Evolutionary conservation across 306 rosid species (phyloP), one percentile per base, ranked within the genome.

Genomic region (Begonia fuchsioides): DNA sequence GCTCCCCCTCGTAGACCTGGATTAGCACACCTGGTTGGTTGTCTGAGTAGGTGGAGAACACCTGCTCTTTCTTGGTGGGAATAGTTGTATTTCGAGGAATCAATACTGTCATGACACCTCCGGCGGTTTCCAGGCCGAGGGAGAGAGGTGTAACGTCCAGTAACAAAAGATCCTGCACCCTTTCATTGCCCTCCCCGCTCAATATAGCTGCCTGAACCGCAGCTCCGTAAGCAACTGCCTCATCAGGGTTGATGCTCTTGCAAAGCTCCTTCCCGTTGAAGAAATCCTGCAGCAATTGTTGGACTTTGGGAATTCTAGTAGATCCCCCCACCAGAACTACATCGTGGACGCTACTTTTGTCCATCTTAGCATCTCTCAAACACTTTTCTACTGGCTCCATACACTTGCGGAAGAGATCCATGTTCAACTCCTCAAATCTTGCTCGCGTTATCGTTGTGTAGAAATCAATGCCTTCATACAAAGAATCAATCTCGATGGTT

Each of bases 251-350:
- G 4, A 71, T 71, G 47, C 72, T 71, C 57, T 65, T 71, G 60
- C 72, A 71, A 1, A 71, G 68, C 20, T 71, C 72, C 49, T 71
- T 71, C 9, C 76, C 68, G 9, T 71, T 61, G 38, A 71, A 62
- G 47, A 65, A 65, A n/a, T 71, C 72, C 54, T 61, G 64, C 50
- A 71, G 15, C 3, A 71, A 48, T 14, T 65, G 72, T 43, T 71
- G 76, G 3, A 71, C 69, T 16, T 72, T 72, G 10, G 77, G 77
- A 39, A 72, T 66, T 39, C 77, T 54, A 2, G 77, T 66, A 0
- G 77, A 72, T 10, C 77, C 77, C 9, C 73, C 77, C 11, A 73
- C 71, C 2, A 68, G 50, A 40, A 73, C 75, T 9, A 60, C 71
- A 15, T 73, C 74, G 14, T 64, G 61, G 12, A 68, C 58, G 1